phyloP scores from a whole-genome alignment of 2,329 filamentous ascomycete genomes.

The Fusarium avenaceum region DNA sequence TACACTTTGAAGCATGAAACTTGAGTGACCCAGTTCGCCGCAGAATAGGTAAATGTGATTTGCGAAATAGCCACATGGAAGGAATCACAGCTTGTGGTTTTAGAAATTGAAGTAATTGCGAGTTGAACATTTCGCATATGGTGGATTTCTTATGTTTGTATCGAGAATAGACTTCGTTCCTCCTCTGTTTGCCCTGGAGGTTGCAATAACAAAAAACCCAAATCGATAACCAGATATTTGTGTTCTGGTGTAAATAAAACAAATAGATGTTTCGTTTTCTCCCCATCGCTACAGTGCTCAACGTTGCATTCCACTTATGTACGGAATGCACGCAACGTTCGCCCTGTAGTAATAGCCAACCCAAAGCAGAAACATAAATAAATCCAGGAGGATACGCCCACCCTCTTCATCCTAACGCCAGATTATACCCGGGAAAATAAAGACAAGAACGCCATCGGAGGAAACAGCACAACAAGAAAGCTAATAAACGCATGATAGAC shows the following conservation, averaged over 20 bases:
- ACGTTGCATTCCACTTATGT: constrained; percentile 15
- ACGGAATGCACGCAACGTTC: constrained; percentile 1
- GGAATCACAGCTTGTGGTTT: background rate
- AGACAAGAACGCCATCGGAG: constrained; percentile 38
- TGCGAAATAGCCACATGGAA: too few species aligned
- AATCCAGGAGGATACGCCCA: constrained; percentile 20
- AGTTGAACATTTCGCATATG: constrained; percentile 15
- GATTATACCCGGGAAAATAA: constrained; percentile 34
- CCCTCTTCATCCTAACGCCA: constrained; percentile 42
- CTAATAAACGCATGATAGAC: constrained; percentile 1
- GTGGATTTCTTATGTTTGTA: constrained; percentile 38
- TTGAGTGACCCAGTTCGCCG: background rate
- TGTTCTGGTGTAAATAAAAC: constrained; percentile 19
- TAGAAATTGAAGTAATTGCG: background rate
- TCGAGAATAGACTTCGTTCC: constrained; percentile 37
- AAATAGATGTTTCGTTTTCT: constrained; percentile 17
- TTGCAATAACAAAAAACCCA: constrained; percentile 12
- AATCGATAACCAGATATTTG: constrained; percentile 28
- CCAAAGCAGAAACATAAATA: constrained; percentile 11
- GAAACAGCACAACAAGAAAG: constrained; percentile 11
- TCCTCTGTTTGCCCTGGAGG: constrained; percentile 10
- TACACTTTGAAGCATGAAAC: background rate
- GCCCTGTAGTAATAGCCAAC: constrained; percentile 18
- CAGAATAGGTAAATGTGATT: too few species aligned
- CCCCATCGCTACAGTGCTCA: constrained; percentile 2